Evolutionary conservation across 2,329 filamentous ascomycete species (phyloP).

Genomic region (Xylaria hypoxylon): DNA sequence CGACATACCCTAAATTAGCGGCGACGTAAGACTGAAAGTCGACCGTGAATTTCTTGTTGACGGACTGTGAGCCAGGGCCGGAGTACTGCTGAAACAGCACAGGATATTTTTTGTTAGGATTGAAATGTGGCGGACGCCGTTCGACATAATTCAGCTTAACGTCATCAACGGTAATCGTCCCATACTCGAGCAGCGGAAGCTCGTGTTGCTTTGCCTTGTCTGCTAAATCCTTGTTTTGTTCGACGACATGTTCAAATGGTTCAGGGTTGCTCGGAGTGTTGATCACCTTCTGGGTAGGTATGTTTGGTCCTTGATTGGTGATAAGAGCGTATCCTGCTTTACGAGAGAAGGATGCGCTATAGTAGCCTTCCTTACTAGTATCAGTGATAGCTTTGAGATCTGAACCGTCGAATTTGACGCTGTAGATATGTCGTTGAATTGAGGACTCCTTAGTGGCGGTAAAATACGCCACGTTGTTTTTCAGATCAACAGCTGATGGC

Average conservation of each 20-base stretch:
- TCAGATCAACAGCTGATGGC: conserved; percentile 85
- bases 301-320: conserved; percentile 82
- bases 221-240: conserved; percentile 79
- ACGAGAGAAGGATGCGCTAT: conserved; percentile 84
- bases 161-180: conserved; percentile 85
- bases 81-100: conserved; percentile 96
- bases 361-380: conserved; percentile 79
- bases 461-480: conserved; percentile 91
- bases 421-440: conserved; percentile 92
- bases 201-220: conserved; percentile 79
- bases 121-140: conserved; percentile 89
- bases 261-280: conserved; percentile 78
- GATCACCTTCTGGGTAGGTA: conserved; percentile 92
- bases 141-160: conserved; percentile 80
- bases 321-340: conserved; percentile 86
- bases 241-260: conserved; percentile 76
- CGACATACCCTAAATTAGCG: conserved; percentile 86
- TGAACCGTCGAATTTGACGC: conserved; percentile 84
- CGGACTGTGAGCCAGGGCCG: conserved; percentile 91
- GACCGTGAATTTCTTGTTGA: conserved; percentile 81
- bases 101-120: conserved; percentile 85
- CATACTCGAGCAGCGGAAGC: conserved; percentile 84
- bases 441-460: conserved; percentile 86
- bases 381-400: conserved; percentile 80
- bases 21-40: conserved; percentile 94